Conservation (phyloP, 1,284 basidiomycete species). For the Athelia sp. region DNA sequence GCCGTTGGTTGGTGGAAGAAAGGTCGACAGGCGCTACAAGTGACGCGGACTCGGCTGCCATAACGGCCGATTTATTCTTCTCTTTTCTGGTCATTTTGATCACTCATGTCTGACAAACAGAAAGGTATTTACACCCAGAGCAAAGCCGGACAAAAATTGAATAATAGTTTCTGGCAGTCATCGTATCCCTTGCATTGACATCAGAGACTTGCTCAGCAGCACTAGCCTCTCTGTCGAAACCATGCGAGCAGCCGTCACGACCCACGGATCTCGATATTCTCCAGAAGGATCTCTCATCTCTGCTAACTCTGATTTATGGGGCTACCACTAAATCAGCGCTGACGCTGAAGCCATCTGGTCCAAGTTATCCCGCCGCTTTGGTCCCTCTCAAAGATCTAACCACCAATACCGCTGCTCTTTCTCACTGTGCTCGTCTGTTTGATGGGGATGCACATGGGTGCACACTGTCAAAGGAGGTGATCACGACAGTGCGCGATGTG, state of each 20-base stretch:
- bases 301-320: slow-evolving; percentile 58
- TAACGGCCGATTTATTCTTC: too few relatives aligned
- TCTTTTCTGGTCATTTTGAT: neutral
- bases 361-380: slow-evolving; percentile 50
- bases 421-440: slow-evolving; percentile 55
- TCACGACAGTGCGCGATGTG: slow-evolving; percentile 37
- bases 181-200: slow-evolving; percentile 27
- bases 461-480: slow-evolving; percentile 48
- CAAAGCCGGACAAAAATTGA: neutral
- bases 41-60: too few relatives aligned
- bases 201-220: slow-evolving; percentile 42
- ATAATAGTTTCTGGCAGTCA: slow-evolving; percentile 16
- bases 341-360: slow-evolving; percentile 55
- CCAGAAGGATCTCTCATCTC: slow-evolving; percentile 52
- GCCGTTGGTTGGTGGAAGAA: neutral
- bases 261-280: slow-evolving; percentile 33
- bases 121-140: slow-evolving; percentile 21
- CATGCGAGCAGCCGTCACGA: slow-evolving; percentile 10
- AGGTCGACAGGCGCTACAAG: too few relatives aligned
- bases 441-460: slow-evolving; percentile 40
- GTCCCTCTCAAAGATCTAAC: slow-evolving; percentile 55
- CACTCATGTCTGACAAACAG: slow-evolving; percentile 31
- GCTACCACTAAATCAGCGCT: slow-evolving; percentile 63
- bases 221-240: slow-evolving; percentile 22
- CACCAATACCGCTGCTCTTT: slow-evolving; percentile 47